Percentiles rank a stretch among this genome's conserved stretches.
phyloP scores from a whole-genome alignment of 306 rosid species.

The Gynostemma pentaphyllum region DNA sequence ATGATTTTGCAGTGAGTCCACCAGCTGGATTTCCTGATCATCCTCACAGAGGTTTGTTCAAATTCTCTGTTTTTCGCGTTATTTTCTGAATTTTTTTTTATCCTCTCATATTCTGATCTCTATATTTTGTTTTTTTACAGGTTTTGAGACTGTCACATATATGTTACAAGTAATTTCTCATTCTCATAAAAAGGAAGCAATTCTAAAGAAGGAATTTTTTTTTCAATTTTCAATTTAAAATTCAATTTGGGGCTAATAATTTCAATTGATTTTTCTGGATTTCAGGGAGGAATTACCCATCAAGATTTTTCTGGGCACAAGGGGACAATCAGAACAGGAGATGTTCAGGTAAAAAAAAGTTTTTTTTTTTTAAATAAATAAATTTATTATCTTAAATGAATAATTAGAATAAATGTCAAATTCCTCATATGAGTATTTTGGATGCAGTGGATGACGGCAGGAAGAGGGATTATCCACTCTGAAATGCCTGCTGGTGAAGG shows the following conservation, averaged over 20 bases:
- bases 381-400: no score
- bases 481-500: slow-evolving; percentile 91
- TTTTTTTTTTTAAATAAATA: neutral
- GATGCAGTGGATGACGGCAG: slow-evolving; percentile 96
- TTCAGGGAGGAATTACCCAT: slow-evolving; percentile 85
- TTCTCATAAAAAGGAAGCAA: neutral
- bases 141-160: slow-evolving; percentile 15
- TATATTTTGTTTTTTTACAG: neutral
- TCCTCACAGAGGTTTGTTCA: slow-evolving; percentile 49
- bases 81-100: neutral
- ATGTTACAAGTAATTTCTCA: slow-evolving; percentile 25
- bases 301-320: slow-evolving; percentile 92
- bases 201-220: neutral
- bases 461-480: slow-evolving; percentile 92
- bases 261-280: neutral
- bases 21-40: slow-evolving; percentile 68
- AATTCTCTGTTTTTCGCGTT: neutral
- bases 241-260: neutral
- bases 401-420: neutral
- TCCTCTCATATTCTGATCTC: neutral
- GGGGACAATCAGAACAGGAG: slow-evolving; percentile 80
- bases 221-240: neutral
- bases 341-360: slow-evolving; percentile 56
- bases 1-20: slow-evolving; percentile 29
- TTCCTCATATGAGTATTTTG: neutral